Base-by-base conservation (phyloP, 139 green algal species). In the Chlorokybus atmophyticus region DNA sequence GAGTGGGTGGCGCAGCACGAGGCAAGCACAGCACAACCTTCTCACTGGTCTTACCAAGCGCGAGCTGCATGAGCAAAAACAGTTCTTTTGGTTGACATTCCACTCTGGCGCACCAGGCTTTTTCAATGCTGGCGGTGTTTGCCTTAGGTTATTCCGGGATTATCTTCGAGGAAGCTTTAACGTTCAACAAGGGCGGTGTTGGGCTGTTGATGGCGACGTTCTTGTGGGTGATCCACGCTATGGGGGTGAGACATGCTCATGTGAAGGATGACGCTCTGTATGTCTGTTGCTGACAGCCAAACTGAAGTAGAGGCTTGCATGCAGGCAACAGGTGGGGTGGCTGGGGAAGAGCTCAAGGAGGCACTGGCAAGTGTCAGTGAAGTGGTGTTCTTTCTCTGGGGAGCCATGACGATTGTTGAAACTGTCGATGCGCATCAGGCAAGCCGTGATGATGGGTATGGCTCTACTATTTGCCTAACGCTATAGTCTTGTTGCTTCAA, bases 381-480 rank as follows among this genome's bases (percentile, higher is more conserved):
- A 39, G 68, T 87, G 23, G 75, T 87, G 21, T 87, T 83, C 67
- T 87, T 87, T 67, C 68, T 87, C 23, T 38, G 85, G 57, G 80
- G 80, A 1, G 80, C 80, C 31, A 87, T 87, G 80, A 84, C 80
- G 7, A 79, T 87, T 21, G 80, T 87, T 5, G 80, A 87, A 71
- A 78, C 78, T 27, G 70, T 78, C 2, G 69, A 79, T 56, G 60
- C 60, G 2, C 73, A 82, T 54, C 74, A n/a, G n/a, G n/a, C n/a
- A n/a, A n/a, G n/a, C n/a, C n/a, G n/a, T n/a, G n/a, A n/a, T n/a
- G n/a, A n/a, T n/a, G n/a, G n/a, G n/a, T n/a, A n/a, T n/a, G n/a
- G n/a, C n/a, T n/a, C n/a, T n/a, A n/a, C n/a, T n/a, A n/a, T n/a
- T n/a, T n/a, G n/a, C n/a, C n/a, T n/a, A n/a, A n/a, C n/a, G n/a